Base-by-base conservation (phyloP, 2,329 filamentous ascomycete species). In the Calonectria hongkongensis region DNA sequence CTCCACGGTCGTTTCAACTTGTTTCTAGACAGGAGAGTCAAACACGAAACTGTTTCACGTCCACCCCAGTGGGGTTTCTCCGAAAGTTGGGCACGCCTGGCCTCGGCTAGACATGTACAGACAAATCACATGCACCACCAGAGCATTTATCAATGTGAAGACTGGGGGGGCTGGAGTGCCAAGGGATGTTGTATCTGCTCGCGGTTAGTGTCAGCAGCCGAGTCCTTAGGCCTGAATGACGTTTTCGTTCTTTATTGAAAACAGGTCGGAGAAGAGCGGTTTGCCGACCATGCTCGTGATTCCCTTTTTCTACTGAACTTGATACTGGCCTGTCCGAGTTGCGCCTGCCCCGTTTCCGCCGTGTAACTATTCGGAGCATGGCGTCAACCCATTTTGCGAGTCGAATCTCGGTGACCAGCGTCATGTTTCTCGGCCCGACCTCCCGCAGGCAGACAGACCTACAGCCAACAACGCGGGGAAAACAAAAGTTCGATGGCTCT, bases 41-140 rank as follows among this genome's bases (percentile, higher is more conserved):
- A 63, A 63, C 58, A 21, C 41, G 58, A 47, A 63, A 33, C 39
- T 12, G 58, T 63, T 63, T 63, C 58, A 63, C 39, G 15, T 47
- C 27, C 12, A n/a, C 16, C 25, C 41, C 30, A 9, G 25, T 30
- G 54, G 54, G 54, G 12, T 30, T 16, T 25, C 18, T 9, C n/a
- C 45, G 8, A 25, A 25, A n/a, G n/a, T 9, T 48, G 12, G 8
- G 16, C 9, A n/a, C 15, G 33, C 18, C 16, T 21, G 30, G 4
- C 39, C 25, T 45, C 25, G 58, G 54, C 30, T 41, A 16, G 9
- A 15, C 36, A 41, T 60, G 25, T 41, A 21, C 54, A 8, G 10
- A 25, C n/a, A 10, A 60, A 18, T 9, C 15, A 27, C 12, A 60
- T 9, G 21, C 5, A 3, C n/a, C 10, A 4, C 25, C 25, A 33